Conservation (phyloP, 192 early-diverging fungal genomes). For the Coemansia sp. region DNA sequence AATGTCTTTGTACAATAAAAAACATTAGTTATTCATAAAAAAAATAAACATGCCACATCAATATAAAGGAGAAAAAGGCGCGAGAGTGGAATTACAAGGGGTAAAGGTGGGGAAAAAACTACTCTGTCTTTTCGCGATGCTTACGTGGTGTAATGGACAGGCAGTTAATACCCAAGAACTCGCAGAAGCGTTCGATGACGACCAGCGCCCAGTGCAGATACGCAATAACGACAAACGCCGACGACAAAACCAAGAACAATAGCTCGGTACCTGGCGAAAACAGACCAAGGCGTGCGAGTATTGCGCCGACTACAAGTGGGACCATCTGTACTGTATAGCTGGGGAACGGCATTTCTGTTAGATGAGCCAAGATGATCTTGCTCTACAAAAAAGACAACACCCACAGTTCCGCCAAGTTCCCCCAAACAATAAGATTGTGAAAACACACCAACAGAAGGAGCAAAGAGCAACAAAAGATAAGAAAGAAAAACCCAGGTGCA, state of each 20-base stretch:
- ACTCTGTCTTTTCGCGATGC: constrained; percentile 50
- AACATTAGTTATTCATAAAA: background rate
- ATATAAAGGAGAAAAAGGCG: background rate
- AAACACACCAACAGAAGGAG: background rate
- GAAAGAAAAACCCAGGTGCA: background rate
- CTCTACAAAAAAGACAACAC: constrained; percentile 47
- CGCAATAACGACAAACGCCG: constrained; percentile 69
- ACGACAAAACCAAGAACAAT: constrained; percentile 67
- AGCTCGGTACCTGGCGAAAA: constrained; percentile 70
- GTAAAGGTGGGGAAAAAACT: constrained; percentile 5
- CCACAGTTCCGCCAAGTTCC: background rate
- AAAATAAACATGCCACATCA: background rate
- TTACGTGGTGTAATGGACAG: constrained; percentile 68
- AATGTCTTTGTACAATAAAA: background rate
- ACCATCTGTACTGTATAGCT: constrained; percentile 76
- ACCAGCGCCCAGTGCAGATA: constrained; percentile 85
- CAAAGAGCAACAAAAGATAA: background rate
- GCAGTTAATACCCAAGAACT: constrained; percentile 82
- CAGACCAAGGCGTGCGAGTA: constrained; percentile 68
- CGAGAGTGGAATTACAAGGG: background rate
- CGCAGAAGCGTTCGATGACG: constrained; percentile 87
- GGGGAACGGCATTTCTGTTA: constrained; percentile 81
- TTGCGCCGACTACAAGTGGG: constrained; percentile 71
- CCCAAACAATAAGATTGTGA: background rate
- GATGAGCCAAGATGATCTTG: constrained; percentile 87